Evolutionary conservation across 441 rosid species (phyloP).

Genomic region (Populus hybrid): DNA sequence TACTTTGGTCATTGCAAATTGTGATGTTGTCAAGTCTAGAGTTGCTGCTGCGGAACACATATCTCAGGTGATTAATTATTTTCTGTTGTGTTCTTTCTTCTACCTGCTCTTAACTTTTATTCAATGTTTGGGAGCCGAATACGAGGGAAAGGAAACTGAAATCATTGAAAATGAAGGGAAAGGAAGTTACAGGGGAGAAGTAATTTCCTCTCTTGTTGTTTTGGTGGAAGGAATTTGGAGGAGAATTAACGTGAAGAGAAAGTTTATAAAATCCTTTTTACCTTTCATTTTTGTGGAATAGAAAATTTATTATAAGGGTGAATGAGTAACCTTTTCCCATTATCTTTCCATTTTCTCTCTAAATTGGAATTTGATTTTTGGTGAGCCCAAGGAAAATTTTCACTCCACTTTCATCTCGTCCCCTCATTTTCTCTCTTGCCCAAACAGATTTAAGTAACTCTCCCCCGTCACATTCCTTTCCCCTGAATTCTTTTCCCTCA

Average conservation of each 20-base stretch:
- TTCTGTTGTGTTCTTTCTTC: neutral
- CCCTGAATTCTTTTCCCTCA: neutral
- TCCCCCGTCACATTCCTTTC: neutral
- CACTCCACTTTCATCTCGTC: neutral
- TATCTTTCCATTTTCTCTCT: neutral
- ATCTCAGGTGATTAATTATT: slow-evolving; percentile 56
- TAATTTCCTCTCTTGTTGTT: neutral
- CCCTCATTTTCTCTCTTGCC: neutral
- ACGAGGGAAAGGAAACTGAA: neutral
- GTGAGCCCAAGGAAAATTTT: neutral
- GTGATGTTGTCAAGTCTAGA: slow-evolving; percentile 95
- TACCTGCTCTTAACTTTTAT: neutral
- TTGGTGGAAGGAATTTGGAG: neutral
- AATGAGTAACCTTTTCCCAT: neutral
- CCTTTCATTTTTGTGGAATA: neutral
- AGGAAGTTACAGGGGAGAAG: neutral
- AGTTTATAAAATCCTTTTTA: too few relatives aligned
- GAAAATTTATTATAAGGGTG: neutral
- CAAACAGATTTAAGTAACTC: neutral
- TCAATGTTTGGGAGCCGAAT: neutral
- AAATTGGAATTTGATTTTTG: neutral
- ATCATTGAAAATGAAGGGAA: neutral
- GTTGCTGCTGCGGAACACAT: slow-evolving; percentile 99
- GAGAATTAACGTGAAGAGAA: neutral
- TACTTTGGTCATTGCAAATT: slow-evolving; percentile 90